A percentile compares a stretch with the other conserved stretches of the same genome.
Conservation (phyloP, 805 yeast genomes). For the Sugiyamaella marilandica region DNA sequence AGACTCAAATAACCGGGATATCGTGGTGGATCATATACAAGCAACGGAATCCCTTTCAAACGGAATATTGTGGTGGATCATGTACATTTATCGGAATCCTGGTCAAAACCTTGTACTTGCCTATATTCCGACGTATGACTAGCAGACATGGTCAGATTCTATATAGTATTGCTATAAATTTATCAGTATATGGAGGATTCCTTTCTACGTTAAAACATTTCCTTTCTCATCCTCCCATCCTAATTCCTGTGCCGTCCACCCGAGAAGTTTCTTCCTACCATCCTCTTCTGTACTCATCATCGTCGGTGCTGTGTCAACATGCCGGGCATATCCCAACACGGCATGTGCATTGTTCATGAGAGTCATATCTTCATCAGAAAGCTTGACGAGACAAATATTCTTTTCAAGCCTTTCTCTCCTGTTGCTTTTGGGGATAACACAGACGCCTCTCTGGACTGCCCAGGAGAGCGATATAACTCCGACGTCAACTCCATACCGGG, state of each 20-base stretch:
- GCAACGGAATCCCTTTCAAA: too few species aligned
- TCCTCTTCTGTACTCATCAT: constrained; percentile 3
- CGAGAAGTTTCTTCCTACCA: constrained; percentile 4
- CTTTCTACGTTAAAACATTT: constrained; percentile 12
- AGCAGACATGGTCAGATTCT: too few species aligned
- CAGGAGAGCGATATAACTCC: constrained; percentile 11
- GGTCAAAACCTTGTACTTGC: too few species aligned
- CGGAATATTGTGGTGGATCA: too few species aligned
- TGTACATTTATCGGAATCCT: too few species aligned
- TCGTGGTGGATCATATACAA: too few species aligned
- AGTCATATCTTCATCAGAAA: constrained; percentile 3
- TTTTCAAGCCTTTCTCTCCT: constrained; percentile 30
- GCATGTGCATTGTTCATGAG: constrained; percentile 7
- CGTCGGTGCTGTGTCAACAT: constrained; percentile 6
- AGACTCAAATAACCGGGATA: too few species aligned
- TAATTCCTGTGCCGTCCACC: constrained; percentile 11
- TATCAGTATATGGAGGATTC: too few species aligned
- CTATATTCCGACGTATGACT: too few species aligned
- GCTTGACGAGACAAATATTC: constrained; percentile 1
- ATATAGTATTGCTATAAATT: too few species aligned
- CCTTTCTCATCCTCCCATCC: constrained; percentile 12
- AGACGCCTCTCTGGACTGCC: constrained; percentile 43
- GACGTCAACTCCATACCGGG: neutral
- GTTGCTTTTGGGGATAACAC: constrained; percentile 61
- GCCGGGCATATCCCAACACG: constrained; percentile 1